These are phyloP conservation scores for Colletotrichum sp. DNA, from an alignment of 2,329 filamentous ascomycete species.

Conservation along the genomic window DNA sequence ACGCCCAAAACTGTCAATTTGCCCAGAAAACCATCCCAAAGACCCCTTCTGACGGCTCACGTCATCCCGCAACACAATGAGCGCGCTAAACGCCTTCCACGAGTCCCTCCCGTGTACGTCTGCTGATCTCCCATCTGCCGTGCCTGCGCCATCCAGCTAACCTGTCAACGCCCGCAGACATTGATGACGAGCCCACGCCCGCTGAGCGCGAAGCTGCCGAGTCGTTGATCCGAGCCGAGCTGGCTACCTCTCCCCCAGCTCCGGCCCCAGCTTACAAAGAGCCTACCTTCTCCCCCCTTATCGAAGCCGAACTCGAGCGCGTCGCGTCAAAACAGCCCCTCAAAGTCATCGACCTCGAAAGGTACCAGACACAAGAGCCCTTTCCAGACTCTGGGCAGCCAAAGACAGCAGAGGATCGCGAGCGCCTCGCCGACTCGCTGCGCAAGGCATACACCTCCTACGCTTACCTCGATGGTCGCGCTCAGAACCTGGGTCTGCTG, in stretches of 20 bases:
- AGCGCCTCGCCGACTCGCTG: constrained; percentile 68
- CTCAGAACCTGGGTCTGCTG: constrained; percentile 70
- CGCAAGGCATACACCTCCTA: constrained; percentile 55
- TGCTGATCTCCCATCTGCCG: constrained; percentile 15
- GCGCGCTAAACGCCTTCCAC: constrained; percentile 54
- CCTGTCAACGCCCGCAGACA: constrained; percentile 60
- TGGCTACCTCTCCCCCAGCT: constrained; percentile 46
- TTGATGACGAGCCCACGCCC: constrained; percentile 75
- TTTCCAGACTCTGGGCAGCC: constrained; percentile 28
- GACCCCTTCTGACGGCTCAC: no score
- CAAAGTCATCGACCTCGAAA: constrained; percentile 72
- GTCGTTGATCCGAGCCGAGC: constrained; percentile 72
- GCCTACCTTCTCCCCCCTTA: constrained; percentile 67
- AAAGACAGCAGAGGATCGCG: constrained; percentile 47
- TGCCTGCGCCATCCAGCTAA: not conserved
- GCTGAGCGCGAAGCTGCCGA: constrained; percentile 69
- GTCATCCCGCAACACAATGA: constrained; percentile 24
- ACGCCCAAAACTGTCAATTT: not conserved
- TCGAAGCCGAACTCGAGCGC: constrained; percentile 72
- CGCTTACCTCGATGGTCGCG: constrained; percentile 57
- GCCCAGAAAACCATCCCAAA: not conserved
- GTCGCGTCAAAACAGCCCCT: constrained; percentile 61
- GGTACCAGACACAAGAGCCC: constrained; percentile 78
- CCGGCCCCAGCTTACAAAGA: constrained; percentile 60
- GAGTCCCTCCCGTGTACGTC: constrained; percentile 80